A percentile compares a stretch with the other conserved stretches of the same genome.
phyloP scores from a whole-genome alignment of 2,329 filamentous ascomycete genomes.

The Amylocarpus encephaloides region DNA sequence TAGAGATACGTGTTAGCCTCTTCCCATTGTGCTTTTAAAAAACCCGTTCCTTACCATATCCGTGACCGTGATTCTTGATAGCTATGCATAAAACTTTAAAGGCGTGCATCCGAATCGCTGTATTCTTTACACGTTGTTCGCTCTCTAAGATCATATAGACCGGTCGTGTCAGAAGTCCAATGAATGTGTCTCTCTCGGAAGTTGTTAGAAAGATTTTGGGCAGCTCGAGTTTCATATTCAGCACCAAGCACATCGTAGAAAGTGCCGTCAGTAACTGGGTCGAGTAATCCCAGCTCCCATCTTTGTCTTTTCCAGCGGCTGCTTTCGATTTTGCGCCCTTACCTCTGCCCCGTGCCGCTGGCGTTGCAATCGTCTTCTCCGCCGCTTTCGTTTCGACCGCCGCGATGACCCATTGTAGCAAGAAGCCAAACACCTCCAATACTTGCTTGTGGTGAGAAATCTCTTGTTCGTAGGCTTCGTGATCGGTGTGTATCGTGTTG shows the following conservation, averaged over 20 bases:
- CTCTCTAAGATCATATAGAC: constrained; percentile 93
- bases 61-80: constrained; percentile 95
- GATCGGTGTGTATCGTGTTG: constrained; percentile 75
- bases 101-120: constrained; percentile 85
- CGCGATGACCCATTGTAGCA: constrained; percentile 91
- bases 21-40: not conserved
- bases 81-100: constrained; percentile 97
- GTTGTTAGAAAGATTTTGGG: constrained; percentile 92
- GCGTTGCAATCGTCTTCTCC: constrained; percentile 73
- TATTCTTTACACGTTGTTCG: constrained; percentile 85
- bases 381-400: constrained; percentile 91
- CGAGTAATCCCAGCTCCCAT: constrained; percentile 82
- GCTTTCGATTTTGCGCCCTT: constrained; percentile 70
- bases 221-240: constrained; percentile 81
- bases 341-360: constrained; percentile 64
- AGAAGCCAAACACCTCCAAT: constrained; percentile 87
- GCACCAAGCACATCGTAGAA: constrained; percentile 91
- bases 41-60: constrained; percentile 63
- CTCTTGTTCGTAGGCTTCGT: constrained; percentile 88
- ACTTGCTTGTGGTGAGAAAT: constrained; percentile 81
- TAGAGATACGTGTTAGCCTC: constrained; percentile 37
- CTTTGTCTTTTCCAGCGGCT: constrained; percentile 52
- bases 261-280: constrained; percentile 81
- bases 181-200: constrained; percentile 91
- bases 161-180: constrained; percentile 83